A percentile compares a stretch with the other conserved stretches of the same genome.
Conservation (phyloP, 208 protist species). For the Naegleria lovaniensis region DNA sequence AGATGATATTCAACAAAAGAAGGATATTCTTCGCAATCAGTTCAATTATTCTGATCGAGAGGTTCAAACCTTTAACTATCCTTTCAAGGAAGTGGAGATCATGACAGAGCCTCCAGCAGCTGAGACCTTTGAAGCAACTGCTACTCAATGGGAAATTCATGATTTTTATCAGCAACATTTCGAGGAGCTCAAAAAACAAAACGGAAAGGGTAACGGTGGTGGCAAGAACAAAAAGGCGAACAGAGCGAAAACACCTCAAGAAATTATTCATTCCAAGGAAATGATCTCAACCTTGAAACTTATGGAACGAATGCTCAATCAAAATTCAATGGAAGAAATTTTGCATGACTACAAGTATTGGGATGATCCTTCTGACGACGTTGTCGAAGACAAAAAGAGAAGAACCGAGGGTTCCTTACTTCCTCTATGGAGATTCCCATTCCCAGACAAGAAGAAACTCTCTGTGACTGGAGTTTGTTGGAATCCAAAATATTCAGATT, state of each 20-base stretch:
- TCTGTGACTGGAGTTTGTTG: constrained; percentile 84
- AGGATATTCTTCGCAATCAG: constrained; percentile 83
- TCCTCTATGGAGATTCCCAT: constrained; percentile 89
- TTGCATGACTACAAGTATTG: constrained; percentile 93
- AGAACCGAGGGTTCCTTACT: constrained; percentile 80
- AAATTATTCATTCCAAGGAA: constrained; percentile 55
- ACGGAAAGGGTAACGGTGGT: constrained; percentile 25
- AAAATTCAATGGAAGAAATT: constrained; percentile 92
- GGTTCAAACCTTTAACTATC: constrained; percentile 88
- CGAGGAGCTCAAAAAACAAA: constrained; percentile 60
- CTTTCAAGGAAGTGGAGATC: constrained; percentile 61
- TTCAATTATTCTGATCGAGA: constrained; percentile 95
- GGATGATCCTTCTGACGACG: constrained; percentile 87
- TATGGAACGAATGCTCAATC: constrained; percentile 93
- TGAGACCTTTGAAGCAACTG: constrained; percentile 66
- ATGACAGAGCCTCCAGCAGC: constrained; percentile 85
- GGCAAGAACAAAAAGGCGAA: constrained; percentile 39
- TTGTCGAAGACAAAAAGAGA: constrained; percentile 50
- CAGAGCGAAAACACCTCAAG: constrained; percentile 32
- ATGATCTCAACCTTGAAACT: constrained; percentile 70
- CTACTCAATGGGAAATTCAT: constrained; percentile 87
- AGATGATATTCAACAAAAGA: constrained; percentile 64
- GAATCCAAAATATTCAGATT: constrained; percentile 85
- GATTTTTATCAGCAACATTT: constrained; percentile 87
- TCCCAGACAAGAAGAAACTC: constrained; percentile 68